These are phyloP conservation scores for Hsuehochloa calcarea DNA, from an alignment of 176 grass and related monocot genomes.

Conservation along the genomic window DNA sequence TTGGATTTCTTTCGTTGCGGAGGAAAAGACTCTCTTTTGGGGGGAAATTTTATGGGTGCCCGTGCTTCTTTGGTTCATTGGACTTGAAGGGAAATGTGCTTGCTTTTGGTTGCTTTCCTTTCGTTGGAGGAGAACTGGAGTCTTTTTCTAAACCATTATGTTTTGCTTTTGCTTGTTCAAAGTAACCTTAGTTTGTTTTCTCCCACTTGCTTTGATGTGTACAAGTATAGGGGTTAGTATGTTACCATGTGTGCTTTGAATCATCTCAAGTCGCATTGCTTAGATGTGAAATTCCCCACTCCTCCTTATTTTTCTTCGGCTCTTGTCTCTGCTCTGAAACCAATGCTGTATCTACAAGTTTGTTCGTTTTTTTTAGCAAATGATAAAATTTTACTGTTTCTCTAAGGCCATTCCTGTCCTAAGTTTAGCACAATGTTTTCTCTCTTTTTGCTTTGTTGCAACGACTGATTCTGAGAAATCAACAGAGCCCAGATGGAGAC, in stretches of 20 bases:
- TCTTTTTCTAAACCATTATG: not conserved
- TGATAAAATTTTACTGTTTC: not conserved
- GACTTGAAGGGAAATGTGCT: constrained; percentile 14
- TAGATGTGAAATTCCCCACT: not conserved
- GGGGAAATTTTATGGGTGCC: constrained; percentile 37
- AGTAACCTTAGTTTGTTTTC: not conserved
- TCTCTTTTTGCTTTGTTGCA: not conserved
- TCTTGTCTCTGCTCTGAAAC: not conserved
- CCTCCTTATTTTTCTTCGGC: too few species aligned
- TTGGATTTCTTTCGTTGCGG: constrained; percentile 19
- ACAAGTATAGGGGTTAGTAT: not conserved
- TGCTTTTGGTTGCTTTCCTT: constrained; percentile 45
- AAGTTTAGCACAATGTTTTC: not conserved
- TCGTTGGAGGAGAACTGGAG: constrained; percentile 30
- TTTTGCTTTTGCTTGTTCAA: not conserved
- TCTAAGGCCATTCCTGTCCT: not conserved
- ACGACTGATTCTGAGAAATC: constrained; percentile 16
- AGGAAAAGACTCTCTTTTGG: constrained; percentile 41
- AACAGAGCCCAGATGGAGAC: constrained; percentile 75
- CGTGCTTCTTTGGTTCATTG: constrained; percentile 42
- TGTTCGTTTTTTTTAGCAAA: not conserved
- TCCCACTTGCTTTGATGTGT: not conserved
- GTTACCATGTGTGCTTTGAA: not conserved
- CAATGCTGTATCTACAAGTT: not conserved
- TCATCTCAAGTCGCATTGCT: constrained; percentile 1